Evolutionary conservation across 768 basidiomycete genomes (phyloP), one percentile per base, ranked within the genome.

Genomic region (Strobilomyces dryophilus): DNA sequence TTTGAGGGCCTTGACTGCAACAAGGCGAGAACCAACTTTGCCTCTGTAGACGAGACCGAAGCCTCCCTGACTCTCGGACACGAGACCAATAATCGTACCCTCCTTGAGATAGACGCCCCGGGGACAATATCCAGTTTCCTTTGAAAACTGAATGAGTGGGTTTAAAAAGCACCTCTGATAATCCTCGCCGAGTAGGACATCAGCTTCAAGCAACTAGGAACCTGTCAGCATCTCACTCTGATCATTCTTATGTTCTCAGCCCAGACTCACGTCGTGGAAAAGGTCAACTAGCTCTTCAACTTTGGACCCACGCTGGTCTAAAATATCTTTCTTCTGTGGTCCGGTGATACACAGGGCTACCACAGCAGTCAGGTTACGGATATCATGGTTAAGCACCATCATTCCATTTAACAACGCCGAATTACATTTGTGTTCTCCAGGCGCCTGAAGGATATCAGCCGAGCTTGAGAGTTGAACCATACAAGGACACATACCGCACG

Each of bases 1-100:
- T 24, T 27, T 50, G 24, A 66, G 26, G 34, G 36, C 47, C 55
- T 68, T 68, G 35, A 68, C 66, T 2, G 69, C 67, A n/a, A 70
- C 67, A n/a, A 55, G n/a, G 20, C 62, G 58, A 44, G 56, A 55
- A 36, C 45, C 47, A 5, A 60, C 5, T 8, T 48, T 49, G 46
- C 65, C 66, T 53, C 57, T 49, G 45, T 15, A 59, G 18, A 70
- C 61, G 7, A 27, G 0, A 12, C 68, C 66, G 53, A 56, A 68
- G 3, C 57, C 66, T 32, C 67, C 67, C 15, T 7, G 24, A n/a
- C 27, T 45, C 10, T 43, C 29, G 42, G 14, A 3, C 12, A 32
- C 18, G 37, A 60, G 56, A 45, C 31, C 49, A 14, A 8, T 46
- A 18, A 70, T 42, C 10, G 36, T 20, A 29, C 40, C 51, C 8